phyloP scores from a whole-genome alignment of 192 early-diverging fungal species.

The Dimargaris xerosporica region DNA sequence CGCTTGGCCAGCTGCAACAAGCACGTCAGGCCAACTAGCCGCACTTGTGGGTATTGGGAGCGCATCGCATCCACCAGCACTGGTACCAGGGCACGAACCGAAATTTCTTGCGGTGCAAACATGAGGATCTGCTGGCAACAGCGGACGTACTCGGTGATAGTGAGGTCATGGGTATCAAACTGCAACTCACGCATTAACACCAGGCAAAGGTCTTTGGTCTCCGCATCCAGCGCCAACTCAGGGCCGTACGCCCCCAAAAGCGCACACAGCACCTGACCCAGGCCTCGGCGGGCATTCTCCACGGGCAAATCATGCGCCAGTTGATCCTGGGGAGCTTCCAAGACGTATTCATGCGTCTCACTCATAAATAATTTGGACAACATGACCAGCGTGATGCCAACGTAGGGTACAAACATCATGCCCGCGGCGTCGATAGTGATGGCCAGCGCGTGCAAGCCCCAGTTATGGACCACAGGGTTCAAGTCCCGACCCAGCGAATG shows the following conservation, averaged over 20 bases:
- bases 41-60: conserved; percentile 36
- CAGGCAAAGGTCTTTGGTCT: conserved; percentile 64
- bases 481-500: conserved; percentile 82
- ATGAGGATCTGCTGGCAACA: conserved; percentile 80
- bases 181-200: conserved; percentile 65
- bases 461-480: conserved; percentile 86
- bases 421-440: conserved; percentile 79
- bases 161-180: conserved; percentile 54
- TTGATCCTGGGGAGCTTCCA: conserved; percentile 10
- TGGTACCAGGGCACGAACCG: conserved; percentile 47
- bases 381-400: conserved; percentile 70
- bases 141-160: conserved; percentile 67
- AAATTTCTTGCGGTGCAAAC: conserved; percentile 66
- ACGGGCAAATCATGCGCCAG: conserved; percentile 29
- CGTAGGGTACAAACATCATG: conserved; percentile 80
- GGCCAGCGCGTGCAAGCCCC: conserved; percentile 76
- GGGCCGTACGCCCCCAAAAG: conserved; percentile 83
- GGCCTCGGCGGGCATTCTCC: conserved; percentile 32
- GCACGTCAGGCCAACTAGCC: conserved; percentile 68
- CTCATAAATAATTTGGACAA: conserved; percentile 78
- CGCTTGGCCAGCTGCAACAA: conserved; percentile 72
- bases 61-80: conserved; percentile 60
- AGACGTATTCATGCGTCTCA: conserved; percentile 61
- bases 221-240: conserved; percentile 59
- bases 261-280: conserved; percentile 81